Evolutionary conservation across 2,329 filamentous ascomycete species (phyloP), one percentile per base, ranked within the genome.

Genomic region (Mycogone perniciosa): DNA sequence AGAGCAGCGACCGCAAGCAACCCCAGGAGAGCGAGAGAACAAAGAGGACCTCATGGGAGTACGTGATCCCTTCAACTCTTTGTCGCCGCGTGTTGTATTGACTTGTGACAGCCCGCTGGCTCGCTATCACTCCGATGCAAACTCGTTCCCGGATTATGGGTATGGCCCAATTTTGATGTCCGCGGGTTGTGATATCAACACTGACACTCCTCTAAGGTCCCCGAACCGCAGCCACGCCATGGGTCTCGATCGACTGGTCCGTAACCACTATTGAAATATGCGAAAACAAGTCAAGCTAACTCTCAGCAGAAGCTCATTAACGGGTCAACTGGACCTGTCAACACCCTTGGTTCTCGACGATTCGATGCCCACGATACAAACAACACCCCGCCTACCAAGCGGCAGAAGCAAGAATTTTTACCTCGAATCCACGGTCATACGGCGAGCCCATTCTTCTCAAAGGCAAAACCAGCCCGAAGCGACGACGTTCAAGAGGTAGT

Each of bases 111-210:
- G 67, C 58, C 59, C 66, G 46, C 56, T 64, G 49, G 57, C 57
- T 48, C 63, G 67, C 52, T 71, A 72, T 53, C 53, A 59, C 48
- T 71, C 67, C 51, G 55, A 65, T 52, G 63, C 63, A 55, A 62
- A 64, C 59, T 70, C 67, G 53, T 68, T 70, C 57, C 69, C 69
- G 46, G 69, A 72, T 60, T 72, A 72, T 71, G 69, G 66, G 69
- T 71, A 66, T 48, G 59, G 52, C 53, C 53, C 51, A 54, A 44
- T 43, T 44, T 43, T 35, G 30, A 5, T 7, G 27, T 5, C 42
- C 42, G 31, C 35, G 13, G 26, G 29, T 44, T 29, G 30, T 38
- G 48, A 26, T 10, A 43, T 37, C 45, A 55, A 51, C 50, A 51
- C 59, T 64, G 56, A 59, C 59, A 42, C 42, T 31, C 20, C 41